A percentile compares a stretch with the other conserved stretches of the same genome.
These are phyloP conservation scores for Apiospora koreana DNA, from an alignment of 2,329 filamentous ascomycete genomes.

Conservation along the genomic window DNA sequence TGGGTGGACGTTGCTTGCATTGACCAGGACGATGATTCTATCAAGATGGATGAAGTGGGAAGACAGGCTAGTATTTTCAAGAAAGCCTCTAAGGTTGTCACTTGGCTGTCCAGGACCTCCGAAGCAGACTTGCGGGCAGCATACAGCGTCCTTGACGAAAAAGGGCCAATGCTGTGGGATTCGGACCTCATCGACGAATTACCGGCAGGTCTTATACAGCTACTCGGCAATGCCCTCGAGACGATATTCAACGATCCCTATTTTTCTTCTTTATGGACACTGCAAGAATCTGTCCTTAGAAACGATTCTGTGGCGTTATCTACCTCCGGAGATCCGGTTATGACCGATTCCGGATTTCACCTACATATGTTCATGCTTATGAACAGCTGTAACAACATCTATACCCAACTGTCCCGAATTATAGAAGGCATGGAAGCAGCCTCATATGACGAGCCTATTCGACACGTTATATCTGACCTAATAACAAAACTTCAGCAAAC, in stretches of 20 bases:
- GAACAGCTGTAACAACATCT: neutral
- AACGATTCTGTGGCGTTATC: neutral
- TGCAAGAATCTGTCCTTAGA: slow-evolving; percentile 11
- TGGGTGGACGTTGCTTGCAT: slow-evolving; percentile 14
- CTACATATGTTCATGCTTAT: too few relatives aligned
- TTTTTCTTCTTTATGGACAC: slow-evolving; percentile 14
- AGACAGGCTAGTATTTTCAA: slow-evolving; percentile 11
- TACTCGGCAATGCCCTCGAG: neutral
- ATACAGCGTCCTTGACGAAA: neutral
- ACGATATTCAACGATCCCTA: slow-evolving; percentile 1
- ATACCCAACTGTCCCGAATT: neutral
- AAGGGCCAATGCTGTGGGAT: neutral
- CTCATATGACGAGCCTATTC: too few relatives aligned
- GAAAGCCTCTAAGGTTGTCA: neutral
- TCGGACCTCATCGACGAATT: neutral
- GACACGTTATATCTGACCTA: too few relatives aligned
- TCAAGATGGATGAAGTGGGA: slow-evolving; percentile 13
- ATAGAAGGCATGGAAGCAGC: neutral
- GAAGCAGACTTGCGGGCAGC: neutral
- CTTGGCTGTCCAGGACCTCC: neutral
- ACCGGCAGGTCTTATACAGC: too few relatives aligned
- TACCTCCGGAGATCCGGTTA: too few relatives aligned
- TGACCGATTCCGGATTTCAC: too few relatives aligned
- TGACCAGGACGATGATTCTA: slow-evolving; percentile 5
- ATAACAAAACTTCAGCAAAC: neutral